Percentiles rank a stretch among this genome's conserved stretches.
These are phyloP conservation scores for Stemphylium lycopersici DNA, from an alignment of 2,329 filamentous ascomycete species.

Conservation along the genomic window DNA sequence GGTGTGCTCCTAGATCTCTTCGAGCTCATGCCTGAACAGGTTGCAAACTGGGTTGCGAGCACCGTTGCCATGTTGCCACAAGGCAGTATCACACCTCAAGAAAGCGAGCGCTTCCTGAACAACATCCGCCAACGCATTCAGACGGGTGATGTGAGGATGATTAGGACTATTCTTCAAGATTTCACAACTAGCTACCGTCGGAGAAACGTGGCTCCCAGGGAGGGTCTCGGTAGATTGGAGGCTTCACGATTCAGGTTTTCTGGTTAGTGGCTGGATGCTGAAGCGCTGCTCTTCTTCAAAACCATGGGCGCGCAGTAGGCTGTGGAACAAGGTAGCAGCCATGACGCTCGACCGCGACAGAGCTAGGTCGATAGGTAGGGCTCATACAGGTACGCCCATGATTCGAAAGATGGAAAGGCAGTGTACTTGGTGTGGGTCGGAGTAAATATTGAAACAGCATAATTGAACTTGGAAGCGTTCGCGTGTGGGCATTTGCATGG, in stretches of 20 bases:
- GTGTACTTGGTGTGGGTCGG: constrained; percentile 7
- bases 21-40: constrained; percentile 80
- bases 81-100: constrained; percentile 73
- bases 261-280: constrained; percentile 33
- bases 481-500: constrained; percentile 28
- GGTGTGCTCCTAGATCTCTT: constrained; percentile 91
- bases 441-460: constrained; percentile 19
- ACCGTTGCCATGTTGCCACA: constrained; percentile 84
- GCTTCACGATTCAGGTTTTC: constrained; percentile 84
- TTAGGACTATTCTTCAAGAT: constrained; percentile 86
- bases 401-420: background rate
- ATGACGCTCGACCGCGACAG: background rate
- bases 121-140: constrained; percentile 81
- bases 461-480: constrained; percentile 24
- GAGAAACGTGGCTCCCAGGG: constrained; percentile 91
- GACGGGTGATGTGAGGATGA: constrained; percentile 74
- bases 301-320: background rate
- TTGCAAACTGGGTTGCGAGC: constrained; percentile 79
- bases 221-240: constrained; percentile 86
- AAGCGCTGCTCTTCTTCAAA: constrained; percentile 9
- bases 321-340: background rate
- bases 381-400: constrained; percentile 1
- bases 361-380: background rate
- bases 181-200: constrained; percentile 95
- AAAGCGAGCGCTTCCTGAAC: constrained; percentile 79